These are phyloP conservation scores for Oenanthe javanica DNA, from an alignment of 140 eudicot species.

Conservation along the genomic window DNA sequence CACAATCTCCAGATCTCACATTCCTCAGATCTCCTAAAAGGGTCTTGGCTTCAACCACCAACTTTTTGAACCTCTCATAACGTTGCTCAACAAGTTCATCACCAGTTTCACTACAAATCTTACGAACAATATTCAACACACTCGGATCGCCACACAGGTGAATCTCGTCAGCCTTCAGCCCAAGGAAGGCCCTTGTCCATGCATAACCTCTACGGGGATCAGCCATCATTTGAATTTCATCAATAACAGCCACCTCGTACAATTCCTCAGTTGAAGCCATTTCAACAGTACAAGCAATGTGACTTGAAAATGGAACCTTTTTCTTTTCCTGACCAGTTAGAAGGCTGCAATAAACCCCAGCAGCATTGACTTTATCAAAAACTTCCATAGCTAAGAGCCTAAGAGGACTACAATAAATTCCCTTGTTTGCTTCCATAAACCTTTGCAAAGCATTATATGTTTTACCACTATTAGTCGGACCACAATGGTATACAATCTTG, in stretches of 20 bases:
- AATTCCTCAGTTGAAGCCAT: conserved; percentile 80
- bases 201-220: conserved; percentile 79
- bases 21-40: conserved; percentile 68
- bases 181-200: conserved; percentile 96
- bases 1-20: conserved; percentile 86
- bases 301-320: conserved; percentile 70
- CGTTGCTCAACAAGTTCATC: conserved; percentile 80
- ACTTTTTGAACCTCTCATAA: conserved; percentile 77
- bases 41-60: conserved; percentile 95
- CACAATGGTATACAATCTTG: conserved; percentile 88
- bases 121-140: conserved; percentile 57
- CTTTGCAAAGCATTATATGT: conserved; percentile 91
- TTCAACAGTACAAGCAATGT: conserved; percentile 90
- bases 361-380: conserved; percentile 78
- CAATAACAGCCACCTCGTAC: conserved; percentile 92
- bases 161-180: conserved; percentile 87
- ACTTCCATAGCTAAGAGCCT: conserved; percentile 98
- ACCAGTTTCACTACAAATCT: conserved; percentile 73
- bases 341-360: conserved; percentile 86
- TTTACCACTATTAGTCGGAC: conserved; percentile 96
- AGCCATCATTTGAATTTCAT: conserved; percentile 94
- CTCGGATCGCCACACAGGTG: conserved; percentile 98
- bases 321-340: conserved; percentile 92
- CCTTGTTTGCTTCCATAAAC: conserved; percentile 88
- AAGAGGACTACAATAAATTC: conserved; percentile 90